Evolutionary conservation across 1,284 basidiomycete genomes (phyloP).

Genomic region (Somion occarium): DNA sequence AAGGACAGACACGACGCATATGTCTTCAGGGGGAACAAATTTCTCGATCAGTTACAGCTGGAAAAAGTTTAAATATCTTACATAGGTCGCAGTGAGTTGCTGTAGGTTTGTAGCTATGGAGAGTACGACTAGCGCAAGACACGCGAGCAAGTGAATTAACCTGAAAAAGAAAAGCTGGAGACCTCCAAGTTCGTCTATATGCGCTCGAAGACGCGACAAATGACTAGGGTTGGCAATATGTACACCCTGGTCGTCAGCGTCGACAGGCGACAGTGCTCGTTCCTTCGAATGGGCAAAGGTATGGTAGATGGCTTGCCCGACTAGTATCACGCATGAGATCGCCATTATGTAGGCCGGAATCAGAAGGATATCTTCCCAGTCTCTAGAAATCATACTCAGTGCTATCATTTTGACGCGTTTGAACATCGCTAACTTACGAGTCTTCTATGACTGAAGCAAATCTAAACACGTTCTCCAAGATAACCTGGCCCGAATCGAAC

Average conservation of each 20-base stretch:
- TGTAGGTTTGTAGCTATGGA: conserved; percentile 16
- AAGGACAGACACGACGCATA: conserved; percentile 22
- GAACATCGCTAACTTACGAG: neutral
- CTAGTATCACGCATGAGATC: neutral
- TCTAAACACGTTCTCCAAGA: neutral
- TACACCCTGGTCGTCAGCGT: too few species aligned
- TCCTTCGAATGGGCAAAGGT: neutral
- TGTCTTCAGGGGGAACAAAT: conserved; percentile 35
- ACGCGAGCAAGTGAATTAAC: conserved; percentile 26
- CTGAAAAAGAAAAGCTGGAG: conserved; percentile 30
- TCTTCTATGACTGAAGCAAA: neutral
- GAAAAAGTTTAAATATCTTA: conserved; percentile 3
- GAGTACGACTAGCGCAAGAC: neutral
- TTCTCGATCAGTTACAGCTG: conserved; percentile 30
- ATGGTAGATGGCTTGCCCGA: neutral
- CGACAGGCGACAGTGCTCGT: neutral
- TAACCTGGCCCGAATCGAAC: neutral
- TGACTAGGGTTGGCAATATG: neutral
- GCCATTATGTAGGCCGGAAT: neutral
- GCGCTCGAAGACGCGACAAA: conserved; percentile 20
- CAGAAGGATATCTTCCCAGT: neutral
- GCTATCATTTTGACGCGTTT: neutral
- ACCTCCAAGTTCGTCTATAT: conserved; percentile 27
- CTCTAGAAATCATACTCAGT: neutral
- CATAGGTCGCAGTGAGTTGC: conserved; percentile 20